phyloP scores from a whole-genome alignment of 1,284 basidiomycete species.

The Irpex lacteus region DNA sequence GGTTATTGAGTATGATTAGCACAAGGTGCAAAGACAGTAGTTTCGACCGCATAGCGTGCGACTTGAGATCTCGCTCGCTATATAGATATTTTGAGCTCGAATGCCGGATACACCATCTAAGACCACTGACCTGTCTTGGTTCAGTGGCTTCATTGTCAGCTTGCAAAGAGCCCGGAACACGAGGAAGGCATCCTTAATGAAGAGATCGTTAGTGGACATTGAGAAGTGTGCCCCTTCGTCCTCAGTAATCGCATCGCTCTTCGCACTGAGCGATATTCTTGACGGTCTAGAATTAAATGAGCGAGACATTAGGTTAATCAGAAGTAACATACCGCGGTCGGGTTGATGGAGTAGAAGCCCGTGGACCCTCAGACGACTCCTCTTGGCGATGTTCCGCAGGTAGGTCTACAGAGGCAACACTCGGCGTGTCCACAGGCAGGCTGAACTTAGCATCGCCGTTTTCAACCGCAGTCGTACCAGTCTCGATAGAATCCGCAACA shows the following conservation, averaged over 20 bases:
- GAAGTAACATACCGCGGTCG: conserved; percentile 9
- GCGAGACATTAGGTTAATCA: background rate
- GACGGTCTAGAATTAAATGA: background rate
- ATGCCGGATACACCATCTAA: background rate
- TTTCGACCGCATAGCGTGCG: conserved; percentile 95
- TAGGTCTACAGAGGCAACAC: conserved; percentile 12
- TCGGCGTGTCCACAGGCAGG: conserved; percentile 9
- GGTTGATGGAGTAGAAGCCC: conserved; percentile 14
- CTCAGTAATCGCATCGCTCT: conserved; percentile 18
- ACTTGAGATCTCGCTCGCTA: conserved; percentile 90
- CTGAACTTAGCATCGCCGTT: conserved; percentile 3
- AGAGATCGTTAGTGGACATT: conserved; percentile 74
- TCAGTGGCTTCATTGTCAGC: conserved; percentile 95
- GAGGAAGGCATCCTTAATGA: conserved; percentile 95
- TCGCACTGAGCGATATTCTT: conserved; percentile 23
- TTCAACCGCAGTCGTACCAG: background rate
- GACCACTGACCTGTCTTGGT: conserved; percentile 76
- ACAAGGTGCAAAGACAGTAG: conserved; percentile 91
- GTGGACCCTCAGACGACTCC: background rate
- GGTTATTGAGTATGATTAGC: conserved; percentile 87
- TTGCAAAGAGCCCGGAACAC: conserved; percentile 96
- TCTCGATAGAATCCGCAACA: conserved; percentile 10
- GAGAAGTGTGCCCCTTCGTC: conserved; percentile 23
- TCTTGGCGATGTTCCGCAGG: conserved; percentile 3
- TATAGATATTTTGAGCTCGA: background rate